Base-by-base conservation (phyloP, 192 early-diverging fungal genomes). In the Phycomyces blakesleeanus region DNA sequence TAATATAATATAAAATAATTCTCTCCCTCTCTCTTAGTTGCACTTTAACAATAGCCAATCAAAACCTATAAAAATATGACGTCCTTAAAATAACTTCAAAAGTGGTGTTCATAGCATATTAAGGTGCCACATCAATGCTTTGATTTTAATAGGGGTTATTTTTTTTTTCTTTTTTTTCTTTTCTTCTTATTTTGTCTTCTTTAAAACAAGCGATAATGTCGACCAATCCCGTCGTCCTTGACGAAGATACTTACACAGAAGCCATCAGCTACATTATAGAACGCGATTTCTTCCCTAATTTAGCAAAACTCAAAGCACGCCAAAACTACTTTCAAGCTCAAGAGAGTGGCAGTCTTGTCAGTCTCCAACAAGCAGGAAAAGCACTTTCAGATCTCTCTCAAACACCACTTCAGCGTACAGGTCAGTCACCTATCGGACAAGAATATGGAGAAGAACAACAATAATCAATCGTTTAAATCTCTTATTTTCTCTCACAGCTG, bases 211-310 rank as follows among this genome's bases (percentile, higher is more conserved):
- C n/a, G n/a, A 0, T 5, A 25, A 67, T 60, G 57, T 22, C 59
- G 26, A 60, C 40, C 18, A 14, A 47, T 20, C 59, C 71, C 12
- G 34, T 57, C 1, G 64, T 87, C 41, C 75, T 93, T 0, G 91
- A 92, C 51, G 92, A 94, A 69, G 92, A 94, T 52, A 79, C 75
- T 34, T 93, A 94, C 65, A 83, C 89, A 15, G 82, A 85, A 8
- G 83, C 83, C 11, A 77, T 94, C 37, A 83, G 82, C 52, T 76
- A 82, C 34, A 92, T 94, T 57, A 92, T 94, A 61, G 81, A 92
- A 60, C 69, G 91, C 10, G 92, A 94, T 66, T 94, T 90, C 61
- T 94, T 90, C 54, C 92, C 92, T 5, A 71, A 86, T 51, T 73
- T 92, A 18, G 77, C 83, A 39, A 82, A 80, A 39, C 67, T 85